These are phyloP conservation scores for Brettanomyces bruxellensis DNA, from an alignment of 805 yeast genomes.

Conservation along the genomic window DNA sequence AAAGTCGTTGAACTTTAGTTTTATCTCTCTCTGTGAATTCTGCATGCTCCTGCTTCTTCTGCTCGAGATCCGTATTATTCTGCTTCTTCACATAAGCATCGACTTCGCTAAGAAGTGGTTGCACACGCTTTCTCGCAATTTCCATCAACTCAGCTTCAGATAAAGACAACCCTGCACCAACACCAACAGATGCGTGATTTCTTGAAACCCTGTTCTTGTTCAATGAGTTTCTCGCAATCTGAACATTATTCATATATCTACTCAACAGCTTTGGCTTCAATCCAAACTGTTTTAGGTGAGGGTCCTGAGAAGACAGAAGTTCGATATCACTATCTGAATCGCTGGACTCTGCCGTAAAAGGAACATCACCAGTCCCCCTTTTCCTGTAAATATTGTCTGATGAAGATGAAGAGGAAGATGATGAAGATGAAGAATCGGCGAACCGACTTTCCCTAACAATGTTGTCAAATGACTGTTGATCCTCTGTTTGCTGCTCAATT, in stretches of 20 bases:
- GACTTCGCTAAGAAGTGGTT: conserved; percentile 43
- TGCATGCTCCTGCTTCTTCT: conserved; percentile 30
- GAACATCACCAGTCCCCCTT: no score
- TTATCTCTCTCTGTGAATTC: conserved; percentile 25
- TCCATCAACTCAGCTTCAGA: conserved; percentile 43
- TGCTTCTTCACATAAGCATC: conserved; percentile 40
- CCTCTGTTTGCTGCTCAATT: conserved; percentile 18
- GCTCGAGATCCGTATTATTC: conserved; percentile 30
- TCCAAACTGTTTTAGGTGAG: conserved; percentile 29
- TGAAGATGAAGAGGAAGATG: background rate
- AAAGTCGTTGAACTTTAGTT: conserved; percentile 26
- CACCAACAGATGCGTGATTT: conserved; percentile 38
- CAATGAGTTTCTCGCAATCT: conserved; percentile 37
- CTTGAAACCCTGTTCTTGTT: conserved; percentile 34
- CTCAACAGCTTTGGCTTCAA: conserved; percentile 39
- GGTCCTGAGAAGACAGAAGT: conserved; percentile 15
- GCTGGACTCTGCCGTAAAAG: no score
- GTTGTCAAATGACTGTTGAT: background rate
- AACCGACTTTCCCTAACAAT: background rate
- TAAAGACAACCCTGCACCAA: conserved; percentile 46
- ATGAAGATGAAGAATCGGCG: background rate
- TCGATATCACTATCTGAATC: conserved; percentile 2
- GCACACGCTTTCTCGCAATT: conserved; percentile 45
- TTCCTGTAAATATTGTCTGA: no score
- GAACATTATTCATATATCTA: conserved; percentile 40